These are phyloP conservation scores for Mycosphaerelloides madeirae DNA, from an alignment of 2,329 filamentous ascomycete species.

Conservation along the genomic window DNA sequence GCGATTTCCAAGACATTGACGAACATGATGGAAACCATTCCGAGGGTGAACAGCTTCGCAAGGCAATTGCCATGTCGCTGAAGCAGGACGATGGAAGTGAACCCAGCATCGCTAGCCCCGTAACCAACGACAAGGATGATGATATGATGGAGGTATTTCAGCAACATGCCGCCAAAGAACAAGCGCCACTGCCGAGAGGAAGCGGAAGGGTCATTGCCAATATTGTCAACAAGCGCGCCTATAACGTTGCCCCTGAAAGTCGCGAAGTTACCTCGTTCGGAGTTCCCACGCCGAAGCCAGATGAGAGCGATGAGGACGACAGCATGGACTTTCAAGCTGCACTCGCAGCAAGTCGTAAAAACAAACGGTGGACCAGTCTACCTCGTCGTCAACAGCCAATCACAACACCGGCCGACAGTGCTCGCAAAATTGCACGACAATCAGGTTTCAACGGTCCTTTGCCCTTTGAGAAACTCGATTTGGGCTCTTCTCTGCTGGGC, in stretches of 20 bases:
- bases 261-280: conserved; percentile 35
- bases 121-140: conserved; percentile 31
- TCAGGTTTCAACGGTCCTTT: conserved; percentile 70
- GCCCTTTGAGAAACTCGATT: conserved; percentile 76
- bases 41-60: conserved; percentile 68
- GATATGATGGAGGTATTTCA: conserved; percentile 45
- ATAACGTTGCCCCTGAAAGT: conserved; percentile 50
- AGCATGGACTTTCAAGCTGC: conserved; percentile 72
- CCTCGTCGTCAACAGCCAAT: conserved; percentile 16
- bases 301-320: conserved; percentile 64
- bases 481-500: conserved; percentile 57
- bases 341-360: conserved; percentile 61
- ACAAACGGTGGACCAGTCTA: conserved; percentile 31
- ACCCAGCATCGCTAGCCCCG: conserved; percentile 7
- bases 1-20: conserved; percentile 52
- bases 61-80: conserved; percentile 81
- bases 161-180: conserved; percentile 39
- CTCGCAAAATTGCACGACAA: conserved; percentile 41
- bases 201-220: conserved; percentile 61
- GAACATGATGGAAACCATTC: conserved; percentile 42
- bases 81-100: conserved; percentile 48
- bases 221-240: conserved; percentile 69
- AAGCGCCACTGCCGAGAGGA: conserved; percentile 42
- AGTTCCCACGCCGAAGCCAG: conserved; percentile 27
- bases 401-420: conserved; percentile 30